Percentiles rank a stretch among this genome's conserved stretches.
Evolutionary conservation across 306 rosid genomes (phyloP).

Genomic region (Cucurbita pepo): DNA sequence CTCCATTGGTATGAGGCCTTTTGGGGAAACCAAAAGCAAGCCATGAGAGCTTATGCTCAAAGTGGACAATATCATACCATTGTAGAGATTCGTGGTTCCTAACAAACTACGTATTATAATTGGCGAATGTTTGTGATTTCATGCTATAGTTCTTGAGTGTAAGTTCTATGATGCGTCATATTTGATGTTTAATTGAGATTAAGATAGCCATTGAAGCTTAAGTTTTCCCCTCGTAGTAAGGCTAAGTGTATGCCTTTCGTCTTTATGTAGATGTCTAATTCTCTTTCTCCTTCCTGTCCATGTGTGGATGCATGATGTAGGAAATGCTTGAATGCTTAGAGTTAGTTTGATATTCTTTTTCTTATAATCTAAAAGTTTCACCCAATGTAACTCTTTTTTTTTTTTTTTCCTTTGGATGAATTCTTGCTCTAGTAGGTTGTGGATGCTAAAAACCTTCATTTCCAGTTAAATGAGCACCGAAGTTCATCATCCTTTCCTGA

Average conservation of each 20-base stretch:
- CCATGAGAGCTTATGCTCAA: no score
- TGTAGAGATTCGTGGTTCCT: no score
- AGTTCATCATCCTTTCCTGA: constrained; percentile 73
- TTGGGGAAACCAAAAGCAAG: no score
- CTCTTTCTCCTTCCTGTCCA: background rate
- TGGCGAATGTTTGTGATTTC: background rate
- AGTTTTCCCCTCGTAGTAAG: background rate
- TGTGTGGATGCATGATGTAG: background rate
- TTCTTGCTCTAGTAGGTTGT: constrained; percentile 46
- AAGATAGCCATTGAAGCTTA: background rate
- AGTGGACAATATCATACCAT: no score
- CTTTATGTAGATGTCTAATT: background rate
- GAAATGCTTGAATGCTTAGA: background rate
- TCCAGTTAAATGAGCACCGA: constrained; percentile 53
- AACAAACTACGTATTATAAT: background rate
- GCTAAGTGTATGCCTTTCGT: background rate
- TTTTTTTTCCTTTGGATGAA: background rate
- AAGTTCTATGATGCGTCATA: background rate
- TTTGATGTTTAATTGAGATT: background rate
- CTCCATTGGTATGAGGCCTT: no score
- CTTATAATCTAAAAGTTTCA: background rate
- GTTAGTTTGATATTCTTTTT: background rate
- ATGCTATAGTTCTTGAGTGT: background rate
- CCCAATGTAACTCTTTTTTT: background rate
- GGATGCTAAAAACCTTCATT: constrained; percentile 72